Evolutionary conservation across 2,329 filamentous ascomycete species (phyloP), one percentile per base, ranked within the genome.

Genomic region (Penicillium sp.): DNA sequence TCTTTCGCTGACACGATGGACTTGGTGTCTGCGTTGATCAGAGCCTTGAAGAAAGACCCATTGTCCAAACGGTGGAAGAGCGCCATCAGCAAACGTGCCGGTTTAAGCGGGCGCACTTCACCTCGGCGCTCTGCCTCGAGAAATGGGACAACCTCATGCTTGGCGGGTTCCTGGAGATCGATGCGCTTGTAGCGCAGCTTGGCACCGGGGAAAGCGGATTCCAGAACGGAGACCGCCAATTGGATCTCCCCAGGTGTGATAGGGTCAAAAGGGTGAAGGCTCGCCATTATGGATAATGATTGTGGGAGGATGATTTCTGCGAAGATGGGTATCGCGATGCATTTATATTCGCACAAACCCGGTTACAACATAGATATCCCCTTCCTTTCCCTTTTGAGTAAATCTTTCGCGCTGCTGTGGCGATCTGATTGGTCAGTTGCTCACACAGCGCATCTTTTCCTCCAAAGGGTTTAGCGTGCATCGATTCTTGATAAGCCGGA

Each of bases 121-220:
- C 82, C 80, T 31, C 75, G 75, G 55, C 85, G 81, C 68, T 89
- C 86, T 38, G 85, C 87, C 50, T 86, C 85, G 19, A 85, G 75
- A 69, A 87, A 89, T n/a, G 81, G 79, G 7, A 86, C 68, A 60
- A 81, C 78, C 62, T 84, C 78, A 38, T 75, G 75, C 77, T 89
- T 89, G 39, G 79, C 77, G 3, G 87, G 86, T 66, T 89, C 86
- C 51, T 87, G 81, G 4, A 89, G 77, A 23, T 85, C 89, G 50
- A 91, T 82, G 64, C 82, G 83, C 75, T 90, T 90, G 79, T 85
- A 86, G 6, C 77, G 73, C 31, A 80, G 61, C 27, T 66, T 58
- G 6, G 73, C 67, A 2, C 69, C 70, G 1, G 74, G 73, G 49
- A 77, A 76, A 23, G 73, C 64, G 2, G 68, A 64, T 64, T 75